Conservation (phyloP, 805 yeast species). For the Metschnikowia lachancei region DNA sequence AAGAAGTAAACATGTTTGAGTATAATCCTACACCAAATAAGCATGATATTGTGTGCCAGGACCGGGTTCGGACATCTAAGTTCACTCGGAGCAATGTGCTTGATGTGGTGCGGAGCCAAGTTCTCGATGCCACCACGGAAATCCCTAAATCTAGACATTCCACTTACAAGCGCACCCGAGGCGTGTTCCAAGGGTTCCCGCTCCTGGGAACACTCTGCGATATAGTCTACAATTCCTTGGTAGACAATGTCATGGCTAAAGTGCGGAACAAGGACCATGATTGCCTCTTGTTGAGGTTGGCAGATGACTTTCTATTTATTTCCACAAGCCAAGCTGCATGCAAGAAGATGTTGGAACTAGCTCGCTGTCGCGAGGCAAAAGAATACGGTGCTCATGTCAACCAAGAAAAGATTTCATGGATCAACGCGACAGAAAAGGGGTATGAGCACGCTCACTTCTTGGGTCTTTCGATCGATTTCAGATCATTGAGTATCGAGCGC, state of each 20-base stretch:
- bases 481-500: conserved; percentile 21
- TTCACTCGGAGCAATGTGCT: conserved; percentile 46
- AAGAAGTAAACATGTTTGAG: conserved; percentile 16
- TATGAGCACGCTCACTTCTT: conserved; percentile 22
- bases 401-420: conserved; percentile 26
- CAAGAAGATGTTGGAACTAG: conserved; percentile 18
- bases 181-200: conserved; percentile 83
- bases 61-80: conserved; percentile 31
- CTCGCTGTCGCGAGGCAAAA: conserved; percentile 23
- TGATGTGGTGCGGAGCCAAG: conserved; percentile 47
- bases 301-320: conserved; percentile 82
- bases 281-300: conserved; percentile 56
- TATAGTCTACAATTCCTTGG: conserved; percentile 61
- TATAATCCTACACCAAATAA: conserved; percentile 1
- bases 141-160: conserved; percentile 35
- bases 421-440: conserved; percentile 12
- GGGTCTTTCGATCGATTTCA: conserved; percentile 29
- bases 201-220: conserved; percentile 76
- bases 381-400: conserved; percentile 38
- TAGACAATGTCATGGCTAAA: conserved; percentile 33
- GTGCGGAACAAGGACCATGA: conserved; percentile 15
- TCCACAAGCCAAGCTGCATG: conserved; percentile 39
- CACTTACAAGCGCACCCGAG: conserved; percentile 50
- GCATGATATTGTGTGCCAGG: conserved; percentile 23
- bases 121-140: conserved; percentile 48